Evolutionary conservation across 1,139 yeast species (phyloP), one percentile per base, ranked within the genome.

Genomic region (Debaryomycetaceae sp.): DNA sequence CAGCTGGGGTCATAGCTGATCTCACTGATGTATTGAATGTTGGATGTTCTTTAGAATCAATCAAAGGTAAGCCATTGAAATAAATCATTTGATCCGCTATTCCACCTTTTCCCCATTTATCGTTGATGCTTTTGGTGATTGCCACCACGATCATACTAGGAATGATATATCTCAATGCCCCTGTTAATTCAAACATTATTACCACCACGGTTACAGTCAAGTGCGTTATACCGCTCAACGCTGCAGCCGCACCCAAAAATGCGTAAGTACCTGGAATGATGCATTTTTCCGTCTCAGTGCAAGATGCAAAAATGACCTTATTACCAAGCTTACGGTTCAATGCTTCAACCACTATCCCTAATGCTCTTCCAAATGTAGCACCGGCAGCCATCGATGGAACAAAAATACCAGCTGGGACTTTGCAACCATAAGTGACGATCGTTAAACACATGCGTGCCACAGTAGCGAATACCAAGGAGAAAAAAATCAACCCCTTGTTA

Each of bases 321-420:
- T 70, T 65, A 0, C 77, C 73, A 47, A 70, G 51, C 39, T 57
- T 61, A 46, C 73, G 71, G 33, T 83, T 78, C 9, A 85, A 52
- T 31, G 70, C 56, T 54, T 91, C 87, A 14, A 87, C 82, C 13
- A 85, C 49, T 2, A 86, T 74, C 1, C 97, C 97, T 14, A 89
- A 60, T 0, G 95, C 83, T 46, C 98, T 75, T 4, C 97, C 97
- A 70, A 91, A 90, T 2, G 95, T 81, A 1, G 97, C 97, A 6
- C 98, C 98, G 2, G 93, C 87, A 0, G 97, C 97, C 95, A 91
- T 86, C 1, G 97, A 88, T 1, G 98, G 98, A 13, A 91, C 97
- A 66, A 91, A 91, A 8, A 91, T 90, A 17, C 97, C 98, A 1
- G 97, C 96, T 1, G 98, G 98, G 0, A 91, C 93, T 59, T 85